A percentile compares a stretch with the other conserved stretches of the same genome.
Conservation (phyloP, 1,284 basidiomycete genomes). For the Lentinula novae-zelandiae region DNA sequence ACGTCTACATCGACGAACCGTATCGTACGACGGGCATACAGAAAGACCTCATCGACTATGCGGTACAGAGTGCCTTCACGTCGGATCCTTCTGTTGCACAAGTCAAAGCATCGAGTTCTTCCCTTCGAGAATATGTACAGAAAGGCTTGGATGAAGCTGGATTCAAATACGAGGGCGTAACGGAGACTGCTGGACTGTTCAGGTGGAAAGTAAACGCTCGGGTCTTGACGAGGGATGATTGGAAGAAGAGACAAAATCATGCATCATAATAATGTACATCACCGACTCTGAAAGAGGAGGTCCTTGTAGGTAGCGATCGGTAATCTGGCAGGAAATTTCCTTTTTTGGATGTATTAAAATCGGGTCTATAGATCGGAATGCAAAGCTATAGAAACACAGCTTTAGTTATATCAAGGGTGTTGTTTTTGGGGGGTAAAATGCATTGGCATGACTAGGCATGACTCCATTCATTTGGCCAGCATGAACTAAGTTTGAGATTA, state of each 20-base stretch:
- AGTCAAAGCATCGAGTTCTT: slow-evolving; percentile 45
- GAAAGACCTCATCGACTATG: slow-evolving; percentile 61
- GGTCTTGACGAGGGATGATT: slow-evolving; percentile 37
- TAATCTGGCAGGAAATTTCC: too few relatives aligned
- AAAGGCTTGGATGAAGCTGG: slow-evolving; percentile 43
- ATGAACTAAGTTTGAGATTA: too few relatives aligned
- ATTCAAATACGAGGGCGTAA: slow-evolving; percentile 45
- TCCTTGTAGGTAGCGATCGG: too few relatives aligned
- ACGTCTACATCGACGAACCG: slow-evolving; percentile 69
- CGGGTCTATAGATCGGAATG: too few relatives aligned
- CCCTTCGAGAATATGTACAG: slow-evolving; percentile 50
- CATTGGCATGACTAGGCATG: too few relatives aligned
- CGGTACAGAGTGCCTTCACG: slow-evolving; percentile 55
- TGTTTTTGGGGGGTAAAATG: too few relatives aligned
- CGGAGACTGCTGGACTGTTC: slow-evolving; percentile 45
- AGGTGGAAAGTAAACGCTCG: slow-evolving; percentile 47
- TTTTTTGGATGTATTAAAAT: too few relatives aligned
- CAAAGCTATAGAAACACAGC: too few relatives aligned
- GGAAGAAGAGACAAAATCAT: slow-evolving; percentile 26
- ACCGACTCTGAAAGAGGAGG: too few relatives aligned
- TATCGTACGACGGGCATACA: slow-evolving; percentile 58
- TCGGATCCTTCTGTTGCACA: slow-evolving; percentile 35
- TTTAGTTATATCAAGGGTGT: too few relatives aligned
- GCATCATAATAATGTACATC: slow-evolving; percentile 8
- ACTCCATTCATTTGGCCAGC: too few relatives aligned